Base-by-base conservation (phyloP, 2,329 filamentous ascomycete genomes). In the Neopestalotiopsis rosae region DNA sequence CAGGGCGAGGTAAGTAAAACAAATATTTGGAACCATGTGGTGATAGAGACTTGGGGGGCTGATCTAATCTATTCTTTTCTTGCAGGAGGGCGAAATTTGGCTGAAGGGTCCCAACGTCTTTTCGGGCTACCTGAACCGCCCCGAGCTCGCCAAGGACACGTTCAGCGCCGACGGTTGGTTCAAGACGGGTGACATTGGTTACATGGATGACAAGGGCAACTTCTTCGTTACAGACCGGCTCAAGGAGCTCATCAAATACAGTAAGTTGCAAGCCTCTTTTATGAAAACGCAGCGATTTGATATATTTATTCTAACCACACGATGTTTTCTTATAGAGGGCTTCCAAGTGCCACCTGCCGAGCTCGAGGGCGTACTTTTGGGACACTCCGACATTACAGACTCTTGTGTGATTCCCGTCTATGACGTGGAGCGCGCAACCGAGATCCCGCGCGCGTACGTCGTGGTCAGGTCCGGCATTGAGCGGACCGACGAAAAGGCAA, bases 151-250 rank as follows among this genome's bases (percentile, higher is more conserved):
- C 2, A 84, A 83, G 2, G 90, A 93, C 61, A 90, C 92, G 0
- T 89, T 96, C 70, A 92, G 92, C 2, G 73, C 83, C 0, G 94
- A 97, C 72, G 94, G 94, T 1, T 98, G 90, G 84, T 97, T 97
- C 86, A 95, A 91, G 80, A 97, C 95, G 0, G 95, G 95, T 1
- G 95, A 98, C 75, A 90, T 97, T 32, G 93, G 94, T 4, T 90
- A 93, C 72, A 89, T 93, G 75, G 93, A 97, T 76, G 83, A 87
- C 61, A 86, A 92, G 64, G 92, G 92, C 38, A 93, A 97, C 76
- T 93, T 97, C 75, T 97, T 91, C 83, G 95, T 97, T 77, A 97
- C 95, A 1, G 95, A 98, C 77, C 91, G 94, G 6, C 85, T 94
- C 45, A 94, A 94, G 83, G 88, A 90, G 78, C 75, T 90, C 68